phyloP scores from a whole-genome alignment of 192 early-diverging fungal species.

The Coemansia sp. region DNA sequence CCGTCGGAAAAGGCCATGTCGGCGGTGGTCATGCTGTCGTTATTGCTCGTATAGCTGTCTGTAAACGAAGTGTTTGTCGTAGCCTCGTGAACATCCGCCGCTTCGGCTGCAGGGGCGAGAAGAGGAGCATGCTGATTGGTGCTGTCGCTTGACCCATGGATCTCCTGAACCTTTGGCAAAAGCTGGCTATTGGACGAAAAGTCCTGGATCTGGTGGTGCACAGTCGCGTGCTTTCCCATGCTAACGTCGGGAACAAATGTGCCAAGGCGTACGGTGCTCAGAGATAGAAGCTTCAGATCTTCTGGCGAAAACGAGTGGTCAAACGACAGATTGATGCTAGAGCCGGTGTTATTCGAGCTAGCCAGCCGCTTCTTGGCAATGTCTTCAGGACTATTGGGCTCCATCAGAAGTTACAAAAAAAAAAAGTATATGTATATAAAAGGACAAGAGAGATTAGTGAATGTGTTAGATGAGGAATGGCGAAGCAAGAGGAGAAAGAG shows the following conservation, averaged over 20 bases:
- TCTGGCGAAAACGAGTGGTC: constrained; percentile 23
- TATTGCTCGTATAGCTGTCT: constrained; percentile 13
- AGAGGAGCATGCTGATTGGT: not conserved
- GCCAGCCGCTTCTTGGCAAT: constrained; percentile 19
- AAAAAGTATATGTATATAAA: not conserved
- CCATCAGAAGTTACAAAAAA: constrained; percentile 8
- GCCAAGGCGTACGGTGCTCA: not conserved
- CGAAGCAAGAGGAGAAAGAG: not conserved
- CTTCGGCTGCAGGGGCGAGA: not conserved
- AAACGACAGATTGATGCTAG: constrained; percentile 37
- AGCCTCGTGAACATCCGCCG: not conserved
- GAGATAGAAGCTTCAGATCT: not conserved
- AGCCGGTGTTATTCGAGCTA: constrained; percentile 31
- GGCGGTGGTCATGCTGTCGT: constrained; percentile 29
- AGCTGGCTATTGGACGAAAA: constrained; percentile 28
- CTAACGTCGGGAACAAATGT: constrained; percentile 5
- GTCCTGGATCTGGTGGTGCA: not conserved
- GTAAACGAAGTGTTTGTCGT: not conserved
- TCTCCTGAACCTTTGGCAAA: constrained; percentile 31
- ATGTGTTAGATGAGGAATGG: not conserved
- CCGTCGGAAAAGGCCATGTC: constrained; percentile 24
- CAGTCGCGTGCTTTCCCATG: constrained; percentile 2
- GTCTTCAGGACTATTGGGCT: constrained; percentile 2
- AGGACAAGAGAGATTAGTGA: not conserved
- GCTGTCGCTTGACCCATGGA: constrained; percentile 43